These are phyloP conservation scores for Lentithecium fluviatile DNA, from an alignment of 495 filamentous ascomycete species.

Conservation along the genomic window DNA sequence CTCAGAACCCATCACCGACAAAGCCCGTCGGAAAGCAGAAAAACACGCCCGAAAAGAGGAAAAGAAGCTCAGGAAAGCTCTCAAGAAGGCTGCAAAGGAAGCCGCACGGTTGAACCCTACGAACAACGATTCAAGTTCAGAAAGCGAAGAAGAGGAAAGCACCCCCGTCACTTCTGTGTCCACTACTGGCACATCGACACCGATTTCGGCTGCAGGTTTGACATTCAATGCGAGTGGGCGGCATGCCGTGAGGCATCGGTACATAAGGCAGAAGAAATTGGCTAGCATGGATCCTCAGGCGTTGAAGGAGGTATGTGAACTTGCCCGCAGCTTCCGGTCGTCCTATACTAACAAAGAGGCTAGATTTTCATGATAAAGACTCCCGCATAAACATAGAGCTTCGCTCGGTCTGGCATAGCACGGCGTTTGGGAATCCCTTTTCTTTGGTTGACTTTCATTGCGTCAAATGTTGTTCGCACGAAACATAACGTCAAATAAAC, in stretches of 20 bases:
- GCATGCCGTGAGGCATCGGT: constrained; percentile 64
- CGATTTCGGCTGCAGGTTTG: constrained; percentile 45
- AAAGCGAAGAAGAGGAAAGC: constrained; percentile 32
- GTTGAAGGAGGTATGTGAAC: constrained; percentile 64
- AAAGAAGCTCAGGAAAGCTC: constrained; percentile 45
- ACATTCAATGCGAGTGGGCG: constrained; percentile 44
- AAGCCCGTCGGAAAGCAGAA: constrained; percentile 36
- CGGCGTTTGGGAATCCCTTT: constrained; percentile 12
- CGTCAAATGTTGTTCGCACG: no score
- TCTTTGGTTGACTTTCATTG: neutral
- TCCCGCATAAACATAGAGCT: neutral
- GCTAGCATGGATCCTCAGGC: constrained; percentile 69
- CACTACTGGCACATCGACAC: constrained; percentile 35
- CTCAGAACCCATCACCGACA: constrained; percentile 25
- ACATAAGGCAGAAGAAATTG: constrained; percentile 76
- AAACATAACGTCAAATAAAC: no score
- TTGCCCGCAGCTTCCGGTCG: neutral
- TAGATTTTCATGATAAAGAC: constrained; percentile 34
- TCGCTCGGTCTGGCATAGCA: constrained; percentile 17
- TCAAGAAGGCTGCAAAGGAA: constrained; percentile 35
- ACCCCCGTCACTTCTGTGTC: constrained; percentile 14
- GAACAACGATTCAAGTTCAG: neutral
- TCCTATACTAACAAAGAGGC: constrained; percentile 1
- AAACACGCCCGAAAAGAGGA: constrained; percentile 29
- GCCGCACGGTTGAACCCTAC: constrained; percentile 8